A percentile compares a stretch with the other conserved stretches of the same genome.
phyloP scores from a whole-genome alignment of 1,284 basidiomycete genomes.

The Sporisorium exsertum region DNA sequence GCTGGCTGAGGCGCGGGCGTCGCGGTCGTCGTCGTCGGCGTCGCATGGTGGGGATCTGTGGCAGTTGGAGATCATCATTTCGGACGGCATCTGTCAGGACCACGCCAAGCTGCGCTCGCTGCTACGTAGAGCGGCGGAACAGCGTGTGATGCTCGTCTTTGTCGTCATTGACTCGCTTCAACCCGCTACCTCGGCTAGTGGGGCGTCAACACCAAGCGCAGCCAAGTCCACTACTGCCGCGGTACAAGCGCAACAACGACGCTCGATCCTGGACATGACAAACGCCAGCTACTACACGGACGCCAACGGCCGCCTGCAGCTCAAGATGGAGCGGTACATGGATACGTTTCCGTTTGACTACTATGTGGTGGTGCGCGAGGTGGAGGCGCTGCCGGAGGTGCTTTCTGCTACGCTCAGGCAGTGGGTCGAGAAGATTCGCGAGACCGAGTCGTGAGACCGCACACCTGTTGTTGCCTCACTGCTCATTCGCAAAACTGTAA shows the following conservation, averaged over 20 bases:
- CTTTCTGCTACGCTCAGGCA: constrained; percentile 91
- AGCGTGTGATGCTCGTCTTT: constrained; percentile 96
- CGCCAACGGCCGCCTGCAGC: constrained; percentile 79
- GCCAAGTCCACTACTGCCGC: background rate
- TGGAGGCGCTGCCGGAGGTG: constrained; percentile 91
- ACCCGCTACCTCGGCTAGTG: constrained; percentile 52
- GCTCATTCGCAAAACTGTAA: constrained; percentile 1
- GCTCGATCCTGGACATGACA: constrained; percentile 92
- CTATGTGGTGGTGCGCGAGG: constrained; percentile 90
- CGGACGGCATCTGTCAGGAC: constrained; percentile 97
- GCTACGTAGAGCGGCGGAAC: constrained; percentile 86
- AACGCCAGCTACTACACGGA: constrained; percentile 86
- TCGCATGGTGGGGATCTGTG: constrained; percentile 79
- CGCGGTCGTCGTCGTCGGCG: constrained; percentile 71
- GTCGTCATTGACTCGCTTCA: constrained; percentile 89
- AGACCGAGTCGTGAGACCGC: constrained; percentile 29
- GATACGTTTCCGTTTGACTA: constrained; percentile 99
- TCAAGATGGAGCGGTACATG: constrained; percentile 85
- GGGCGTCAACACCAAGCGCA: constrained; percentile 15
- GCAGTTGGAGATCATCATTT: constrained; percentile 98
- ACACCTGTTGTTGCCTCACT: background rate
- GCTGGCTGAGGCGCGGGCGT: constrained; percentile 78
- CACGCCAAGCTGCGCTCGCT: constrained; percentile 85
- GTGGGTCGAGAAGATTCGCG: constrained; percentile 72
- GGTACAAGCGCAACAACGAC: constrained; percentile 68